These are phyloP conservation scores for Alternaria viburni DNA, from an alignment of 2,329 filamentous ascomycete genomes.

Conservation along the genomic window DNA sequence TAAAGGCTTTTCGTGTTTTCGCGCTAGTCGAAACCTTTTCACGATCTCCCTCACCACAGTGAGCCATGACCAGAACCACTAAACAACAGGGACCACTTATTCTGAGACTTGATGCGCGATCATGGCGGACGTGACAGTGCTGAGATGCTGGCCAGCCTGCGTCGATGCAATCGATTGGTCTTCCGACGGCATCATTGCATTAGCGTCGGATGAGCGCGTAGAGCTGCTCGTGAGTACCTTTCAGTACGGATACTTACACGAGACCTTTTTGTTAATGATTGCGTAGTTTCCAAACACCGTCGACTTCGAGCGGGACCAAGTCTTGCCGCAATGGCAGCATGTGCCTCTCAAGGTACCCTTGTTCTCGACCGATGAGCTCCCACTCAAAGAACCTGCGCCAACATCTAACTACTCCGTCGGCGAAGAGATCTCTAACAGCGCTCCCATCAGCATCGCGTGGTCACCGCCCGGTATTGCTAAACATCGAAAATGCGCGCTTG, in stretches of 20 bases:
- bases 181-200: slow-evolving; percentile 62
- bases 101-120: neutral
- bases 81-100: neutral
- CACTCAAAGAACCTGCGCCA: slow-evolving; percentile 53
- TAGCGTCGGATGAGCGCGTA: slow-evolving; percentile 63
- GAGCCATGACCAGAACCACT: slow-evolving; percentile 8
- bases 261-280: slow-evolving; percentile 4
- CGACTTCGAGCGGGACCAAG: slow-evolving; percentile 34
- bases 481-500: slow-evolving; percentile 61
- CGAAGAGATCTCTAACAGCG: slow-evolving; percentile 63
- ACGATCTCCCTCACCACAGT: neutral
- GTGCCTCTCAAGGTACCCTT: slow-evolving; percentile 56
- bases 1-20: neutral
- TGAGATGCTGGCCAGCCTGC: slow-evolving; percentile 58
- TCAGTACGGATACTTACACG: neutral
- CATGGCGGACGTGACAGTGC: slow-evolving; percentile 46
- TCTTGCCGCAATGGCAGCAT: slow-evolving; percentile 45
- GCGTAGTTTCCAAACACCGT: slow-evolving; percentile 44
- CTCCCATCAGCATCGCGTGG: slow-evolving; percentile 60
- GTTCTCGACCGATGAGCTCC: slow-evolving; percentile 59
- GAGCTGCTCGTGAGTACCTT: slow-evolving; percentile 55
- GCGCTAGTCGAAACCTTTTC: slow-evolving; percentile 2
- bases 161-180: slow-evolving; percentile 65
- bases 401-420: slow-evolving; percentile 61
- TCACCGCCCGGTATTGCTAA: slow-evolving; percentile 63